These are phyloP conservation scores for Dioscorea dumetorum DNA, from an alignment of 106 monocot species.

Conservation along the genomic window DNA sequence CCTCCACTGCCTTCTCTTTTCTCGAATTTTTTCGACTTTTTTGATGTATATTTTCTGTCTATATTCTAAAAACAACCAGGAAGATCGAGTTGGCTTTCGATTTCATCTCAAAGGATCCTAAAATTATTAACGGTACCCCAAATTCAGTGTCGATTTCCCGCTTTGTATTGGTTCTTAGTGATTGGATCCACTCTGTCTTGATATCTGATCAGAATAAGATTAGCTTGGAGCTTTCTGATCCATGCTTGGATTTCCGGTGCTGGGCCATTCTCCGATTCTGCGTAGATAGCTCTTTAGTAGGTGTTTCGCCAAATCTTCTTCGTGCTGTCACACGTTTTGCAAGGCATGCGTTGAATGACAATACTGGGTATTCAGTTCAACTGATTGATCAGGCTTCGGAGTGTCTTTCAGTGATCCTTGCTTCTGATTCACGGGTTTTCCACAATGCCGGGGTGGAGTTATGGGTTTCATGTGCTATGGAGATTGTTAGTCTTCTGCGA, in stretches of 20 bases:
- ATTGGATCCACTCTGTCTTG: conserved; percentile 61
- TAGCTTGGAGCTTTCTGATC: conserved; percentile 20
- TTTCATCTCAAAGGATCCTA: conserved; percentile 28
- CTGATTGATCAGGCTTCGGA: conserved; percentile 31
- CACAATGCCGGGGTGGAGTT: conserved; percentile 58
- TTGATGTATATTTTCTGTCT: not conserved
- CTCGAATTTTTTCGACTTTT: not conserved
- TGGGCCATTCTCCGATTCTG: conserved; percentile 69
- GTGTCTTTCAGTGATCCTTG: conserved; percentile 45
- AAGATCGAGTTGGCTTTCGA: conserved; percentile 66
- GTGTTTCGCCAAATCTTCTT: conserved; percentile 48
- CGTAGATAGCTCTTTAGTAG: conserved; percentile 31
- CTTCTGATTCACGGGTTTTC: conserved; percentile 44
- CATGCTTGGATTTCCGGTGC: conserved; percentile 58
- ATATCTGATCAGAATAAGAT: conserved; percentile 27
- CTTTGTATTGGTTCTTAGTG: conserved; percentile 35
- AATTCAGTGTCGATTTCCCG: conserved; percentile 30
- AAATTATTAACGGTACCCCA: not conserved
- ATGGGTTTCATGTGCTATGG: conserved; percentile 64
- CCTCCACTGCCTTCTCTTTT: not conserved
- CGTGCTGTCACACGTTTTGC: conserved; percentile 33
- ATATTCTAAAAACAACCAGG: conserved; percentile 16
- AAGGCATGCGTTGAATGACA: conserved; percentile 2
- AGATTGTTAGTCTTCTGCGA: conserved; percentile 30
- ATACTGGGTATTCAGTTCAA: conserved; percentile 3